Evolutionary conservation across 1,139 yeast genomes (phyloP).

Genomic region (Zygoascus meyerae): DNA sequence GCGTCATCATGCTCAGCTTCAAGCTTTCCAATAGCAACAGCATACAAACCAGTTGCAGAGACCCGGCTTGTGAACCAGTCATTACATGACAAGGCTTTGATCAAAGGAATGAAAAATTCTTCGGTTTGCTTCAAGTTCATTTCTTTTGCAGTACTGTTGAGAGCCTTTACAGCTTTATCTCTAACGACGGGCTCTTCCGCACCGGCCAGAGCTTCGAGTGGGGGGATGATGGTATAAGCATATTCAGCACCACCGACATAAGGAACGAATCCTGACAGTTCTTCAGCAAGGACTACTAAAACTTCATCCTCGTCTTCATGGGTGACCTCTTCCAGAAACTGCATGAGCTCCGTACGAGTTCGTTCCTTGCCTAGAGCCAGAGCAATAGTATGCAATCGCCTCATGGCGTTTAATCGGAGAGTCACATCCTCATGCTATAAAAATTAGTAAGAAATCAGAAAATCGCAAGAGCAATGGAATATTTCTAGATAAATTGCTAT

Average conservation of each 20-base stretch:
- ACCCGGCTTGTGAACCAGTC: conserved; percentile 95
- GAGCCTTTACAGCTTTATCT: conserved; percentile 86
- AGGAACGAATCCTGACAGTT: conserved; percentile 82
- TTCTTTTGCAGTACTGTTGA: conserved; percentile 62
- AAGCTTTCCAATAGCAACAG: conserved; percentile 61
- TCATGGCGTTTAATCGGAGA: conserved; percentile 91
- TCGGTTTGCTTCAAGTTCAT: conserved; percentile 63
- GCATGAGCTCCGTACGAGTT: conserved; percentile 81
- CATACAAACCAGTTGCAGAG: conserved; percentile 86
- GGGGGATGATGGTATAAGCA: conserved; percentile 72
- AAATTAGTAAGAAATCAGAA: conserved; percentile 2
- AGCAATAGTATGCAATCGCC: conserved; percentile 88
- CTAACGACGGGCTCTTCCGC: conserved; percentile 98
- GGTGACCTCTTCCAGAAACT: conserved; percentile 83
- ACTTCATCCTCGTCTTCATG: conserved; percentile 99
- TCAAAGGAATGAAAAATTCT: conserved; percentile 64
- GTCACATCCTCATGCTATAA: conserved; percentile 80
- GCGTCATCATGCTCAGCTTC: conserved; percentile 24
- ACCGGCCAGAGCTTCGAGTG: conserved; percentile 82
- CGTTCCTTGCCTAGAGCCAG: conserved; percentile 93
- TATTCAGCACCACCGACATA: conserved; percentile 78
- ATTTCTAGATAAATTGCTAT: too few species aligned
- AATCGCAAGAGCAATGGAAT: neutral
- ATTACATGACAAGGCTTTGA: conserved; percentile 73
- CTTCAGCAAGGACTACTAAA: conserved; percentile 86